A percentile compares a stretch with the other conserved stretches of the same genome.
phyloP scores from a whole-genome alignment of 2,329 filamentous ascomycete genomes.

The Paramyrothecium sp. region DNA sequence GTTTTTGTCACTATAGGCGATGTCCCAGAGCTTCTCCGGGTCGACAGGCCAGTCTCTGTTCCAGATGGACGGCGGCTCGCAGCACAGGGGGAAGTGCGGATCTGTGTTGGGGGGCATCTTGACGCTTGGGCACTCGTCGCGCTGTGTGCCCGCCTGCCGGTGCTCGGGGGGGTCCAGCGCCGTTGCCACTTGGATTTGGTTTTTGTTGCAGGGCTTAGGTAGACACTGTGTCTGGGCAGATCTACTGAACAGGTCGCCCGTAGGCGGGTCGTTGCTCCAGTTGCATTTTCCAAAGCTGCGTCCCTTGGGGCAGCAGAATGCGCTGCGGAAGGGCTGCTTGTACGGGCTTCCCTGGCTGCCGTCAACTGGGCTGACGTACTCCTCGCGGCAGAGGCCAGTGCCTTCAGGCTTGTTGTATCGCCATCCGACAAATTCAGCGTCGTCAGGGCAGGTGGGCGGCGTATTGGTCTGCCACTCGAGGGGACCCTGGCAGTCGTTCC shows the following conservation, averaged over 20 bases:
- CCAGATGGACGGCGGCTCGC: conserved; percentile 8
- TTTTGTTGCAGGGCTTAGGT: conserved; percentile 4
- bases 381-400: conserved; percentile 1
- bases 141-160: not conserved
- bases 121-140: not conserved
- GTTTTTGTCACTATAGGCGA: conserved; percentile 5
- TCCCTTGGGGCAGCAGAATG: conserved; percentile 10
- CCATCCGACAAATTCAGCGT: conserved; percentile 1
- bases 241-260: not conserved
- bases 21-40: conserved; percentile 19
- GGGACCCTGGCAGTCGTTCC: conserved; percentile 18
- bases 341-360: not conserved
- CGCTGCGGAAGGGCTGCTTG: conserved; percentile 12
- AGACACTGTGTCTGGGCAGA: too few relatives aligned
- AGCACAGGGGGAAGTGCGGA: not conserved
- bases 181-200: conserved; percentile 7
- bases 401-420: conserved; percentile 2
- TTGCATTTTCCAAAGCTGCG: conserved; percentile 6
- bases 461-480: not conserved
- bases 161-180: conserved; percentile 4
- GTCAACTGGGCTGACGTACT: not conserved
- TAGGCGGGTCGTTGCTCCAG: conserved; percentile 9
- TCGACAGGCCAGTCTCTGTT: conserved; percentile 20
- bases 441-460: not conserved
- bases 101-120: not conserved